Conservation (phyloP, 2,329 filamentous ascomycete species). For the Orbilia javanica region DNA sequence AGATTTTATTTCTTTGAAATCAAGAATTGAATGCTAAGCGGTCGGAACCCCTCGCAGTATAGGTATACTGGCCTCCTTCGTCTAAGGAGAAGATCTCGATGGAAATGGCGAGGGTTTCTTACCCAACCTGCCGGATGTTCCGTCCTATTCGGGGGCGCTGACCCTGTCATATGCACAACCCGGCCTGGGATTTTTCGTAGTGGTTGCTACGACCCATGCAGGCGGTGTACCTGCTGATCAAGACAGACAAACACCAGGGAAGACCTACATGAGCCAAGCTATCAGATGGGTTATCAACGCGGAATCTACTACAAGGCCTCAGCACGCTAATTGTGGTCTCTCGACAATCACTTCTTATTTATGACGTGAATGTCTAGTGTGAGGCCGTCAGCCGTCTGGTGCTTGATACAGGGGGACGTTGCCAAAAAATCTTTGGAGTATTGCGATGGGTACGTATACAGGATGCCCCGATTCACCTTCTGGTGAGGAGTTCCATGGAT, state of each 20-base stretch:
- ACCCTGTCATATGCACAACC: slow-evolving; percentile 55
- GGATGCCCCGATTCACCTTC: slow-evolving; percentile 45
- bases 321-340: slow-evolving; percentile 3
- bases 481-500: slow-evolving; percentile 2
- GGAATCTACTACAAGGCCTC: slow-evolving; percentile 38
- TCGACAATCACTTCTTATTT: slow-evolving; percentile 31
- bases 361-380: slow-evolving; percentile 52
- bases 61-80: slow-evolving; percentile 37
- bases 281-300: slow-evolving; percentile 58
- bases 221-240: slow-evolving; percentile 57
- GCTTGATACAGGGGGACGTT: neutral
- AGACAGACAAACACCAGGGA: slow-evolving; percentile 43
- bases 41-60: slow-evolving; percentile 38
- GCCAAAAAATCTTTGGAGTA: neutral
- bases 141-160: slow-evolving; percentile 56
- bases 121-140: slow-evolving; percentile 56
- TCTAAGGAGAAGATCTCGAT: slow-evolving; percentile 51
- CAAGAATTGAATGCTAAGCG: slow-evolving; percentile 45
- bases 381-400: slow-evolving; percentile 52
- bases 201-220: slow-evolving; percentile 53
- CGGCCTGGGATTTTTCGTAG: slow-evolving; percentile 43
- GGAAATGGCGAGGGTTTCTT: slow-evolving; percentile 39
- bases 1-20: slow-evolving; percentile 38
- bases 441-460: slow-evolving; percentile 54
- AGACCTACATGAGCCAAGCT: slow-evolving; percentile 24